A percentile compares a stretch with the other conserved stretches of the same genome.
phyloP scores from a whole-genome alignment of 257 asterid species.

The Solanum sejunctum region DNA sequence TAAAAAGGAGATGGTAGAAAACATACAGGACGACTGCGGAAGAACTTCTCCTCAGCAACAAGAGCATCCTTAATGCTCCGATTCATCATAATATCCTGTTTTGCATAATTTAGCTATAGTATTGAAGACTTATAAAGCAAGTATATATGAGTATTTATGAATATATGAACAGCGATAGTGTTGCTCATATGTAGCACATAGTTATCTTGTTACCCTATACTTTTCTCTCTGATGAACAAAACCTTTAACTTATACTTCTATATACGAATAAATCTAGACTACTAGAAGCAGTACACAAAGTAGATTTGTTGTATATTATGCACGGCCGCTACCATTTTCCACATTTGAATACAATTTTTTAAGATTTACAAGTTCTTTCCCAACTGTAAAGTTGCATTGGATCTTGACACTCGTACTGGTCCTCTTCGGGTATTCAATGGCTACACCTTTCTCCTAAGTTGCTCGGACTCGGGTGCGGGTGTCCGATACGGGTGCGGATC shows the following conservation, averaged over 20 bases:
- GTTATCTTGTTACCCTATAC: not conserved
- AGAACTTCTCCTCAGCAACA: constrained; percentile 84
- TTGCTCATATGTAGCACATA: not conserved
- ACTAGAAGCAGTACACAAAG: not conserved
- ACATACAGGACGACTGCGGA: constrained; percentile 71
- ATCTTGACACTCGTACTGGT: not conserved
- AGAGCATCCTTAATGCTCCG: constrained; percentile 88
- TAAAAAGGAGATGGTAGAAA: not conserved
- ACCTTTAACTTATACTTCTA: not conserved
- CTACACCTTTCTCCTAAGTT: not conserved
- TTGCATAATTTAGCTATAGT: not conserved
- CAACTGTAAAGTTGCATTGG: not conserved
- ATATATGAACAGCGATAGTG: not conserved
- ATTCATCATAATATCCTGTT: constrained; percentile 67
- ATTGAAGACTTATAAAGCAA: not conserved
- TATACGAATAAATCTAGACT: not conserved
- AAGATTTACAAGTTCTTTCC: not conserved
- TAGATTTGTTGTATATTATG: not conserved
- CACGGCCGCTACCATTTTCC: not conserved
- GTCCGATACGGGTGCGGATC: too few relatives aligned
- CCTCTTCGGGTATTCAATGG: not conserved
- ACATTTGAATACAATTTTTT: not conserved
- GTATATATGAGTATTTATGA: not conserved
- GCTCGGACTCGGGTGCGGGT: too few relatives aligned
- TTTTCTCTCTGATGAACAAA: not conserved